Conservation (phyloP, 371 early-diverging fungal species). For the Saksenaea oblongispora region DNA sequence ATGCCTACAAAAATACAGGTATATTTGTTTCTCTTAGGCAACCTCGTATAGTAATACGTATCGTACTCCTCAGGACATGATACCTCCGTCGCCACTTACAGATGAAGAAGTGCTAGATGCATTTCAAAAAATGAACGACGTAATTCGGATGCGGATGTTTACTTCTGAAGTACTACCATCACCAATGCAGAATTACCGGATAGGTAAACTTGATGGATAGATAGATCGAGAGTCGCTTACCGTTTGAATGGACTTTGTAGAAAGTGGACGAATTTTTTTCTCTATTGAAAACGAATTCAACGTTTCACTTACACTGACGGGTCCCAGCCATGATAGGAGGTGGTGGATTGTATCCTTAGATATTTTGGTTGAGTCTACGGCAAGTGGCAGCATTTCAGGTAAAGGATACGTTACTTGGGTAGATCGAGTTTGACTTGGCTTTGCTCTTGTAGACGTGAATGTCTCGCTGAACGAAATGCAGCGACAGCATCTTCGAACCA, state of each 20-base stretch:
- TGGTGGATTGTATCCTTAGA: slow-evolving; percentile 65
- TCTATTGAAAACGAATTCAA: slow-evolving; percentile 72
- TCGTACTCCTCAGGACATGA: slow-evolving; percentile 42
- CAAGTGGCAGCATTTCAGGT: slow-evolving; percentile 38
- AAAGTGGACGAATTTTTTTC: slow-evolving; percentile 66
- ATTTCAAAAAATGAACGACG: slow-evolving; percentile 64
- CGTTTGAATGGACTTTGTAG: slow-evolving; percentile 12
- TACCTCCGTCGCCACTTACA: slow-evolving; percentile 56
- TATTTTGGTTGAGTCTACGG: slow-evolving; percentile 48
- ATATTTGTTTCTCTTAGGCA: neutral
- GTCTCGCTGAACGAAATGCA: slow-evolving; percentile 55
- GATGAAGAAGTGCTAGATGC: slow-evolving; percentile 58
- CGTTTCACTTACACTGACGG: slow-evolving; percentile 59
- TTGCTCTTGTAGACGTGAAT: slow-evolving; percentile 44
- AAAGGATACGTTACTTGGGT: neutral
- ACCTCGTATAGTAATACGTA: neutral
- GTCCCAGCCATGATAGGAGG: slow-evolving; percentile 47
- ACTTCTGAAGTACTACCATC: slow-evolving; percentile 65
- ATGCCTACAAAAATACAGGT: slow-evolving; percentile 61
- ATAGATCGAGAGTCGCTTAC: slow-evolving; percentile 1
- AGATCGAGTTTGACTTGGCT: neutral
- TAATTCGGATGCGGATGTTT: slow-evolving; percentile 68
- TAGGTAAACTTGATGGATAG: slow-evolving; percentile 35
- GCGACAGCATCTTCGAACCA: slow-evolving; percentile 44
- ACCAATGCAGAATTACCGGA: slow-evolving; percentile 60